phyloP scores from a whole-genome alignment of 257 asterid genomes.

The Plantago elongata region DNA sequence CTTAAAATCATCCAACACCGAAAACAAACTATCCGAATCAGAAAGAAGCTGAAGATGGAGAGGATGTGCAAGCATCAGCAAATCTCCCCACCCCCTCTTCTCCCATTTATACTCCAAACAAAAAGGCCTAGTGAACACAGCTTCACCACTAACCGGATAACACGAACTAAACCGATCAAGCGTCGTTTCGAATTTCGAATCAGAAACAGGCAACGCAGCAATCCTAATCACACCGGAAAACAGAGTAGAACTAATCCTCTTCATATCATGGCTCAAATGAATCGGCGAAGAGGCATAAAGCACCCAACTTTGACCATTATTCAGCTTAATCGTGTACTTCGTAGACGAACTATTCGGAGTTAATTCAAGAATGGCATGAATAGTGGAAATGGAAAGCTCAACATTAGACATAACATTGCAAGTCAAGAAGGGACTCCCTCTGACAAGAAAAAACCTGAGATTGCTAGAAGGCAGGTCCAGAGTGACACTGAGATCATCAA shows the following conservation, averaged over 20 bases:
- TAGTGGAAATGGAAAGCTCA: slow-evolving; percentile 59
- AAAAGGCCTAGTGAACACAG: slow-evolving; percentile 55
- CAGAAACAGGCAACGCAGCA: slow-evolving; percentile 58
- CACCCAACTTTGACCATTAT: slow-evolving; percentile 78
- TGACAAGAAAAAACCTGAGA: slow-evolving; percentile 65
- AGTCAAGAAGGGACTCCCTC: slow-evolving; percentile 88
- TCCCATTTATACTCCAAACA: slow-evolving; percentile 80
- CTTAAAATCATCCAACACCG: slow-evolving; percentile 61
- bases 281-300: slow-evolving; percentile 71
- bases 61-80: slow-evolving; percentile 95
- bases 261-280: slow-evolving; percentile 40
- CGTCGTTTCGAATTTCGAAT: slow-evolving; percentile 33
- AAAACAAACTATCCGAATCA: slow-evolving; percentile 30
- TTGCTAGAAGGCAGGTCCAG: slow-evolving; percentile 65
- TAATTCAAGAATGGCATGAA: slow-evolving; percentile 67
- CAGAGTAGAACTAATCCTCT: slow-evolving; percentile 37
- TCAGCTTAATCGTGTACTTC: slow-evolving; percentile 61
- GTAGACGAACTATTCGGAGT: slow-evolving; percentile 45
- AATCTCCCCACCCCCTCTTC: slow-evolving; percentile 79
- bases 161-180: slow-evolving; percentile 73
- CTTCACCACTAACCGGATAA: slow-evolving; percentile 68
- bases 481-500: slow-evolving; percentile 70
- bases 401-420: slow-evolving; percentile 36
- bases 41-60: slow-evolving; percentile 73
- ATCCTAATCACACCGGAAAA: slow-evolving; percentile 75